Base-by-base conservation (phyloP, 1,284 basidiomycete genomes). In the Pisolithus thermaeus region DNA sequence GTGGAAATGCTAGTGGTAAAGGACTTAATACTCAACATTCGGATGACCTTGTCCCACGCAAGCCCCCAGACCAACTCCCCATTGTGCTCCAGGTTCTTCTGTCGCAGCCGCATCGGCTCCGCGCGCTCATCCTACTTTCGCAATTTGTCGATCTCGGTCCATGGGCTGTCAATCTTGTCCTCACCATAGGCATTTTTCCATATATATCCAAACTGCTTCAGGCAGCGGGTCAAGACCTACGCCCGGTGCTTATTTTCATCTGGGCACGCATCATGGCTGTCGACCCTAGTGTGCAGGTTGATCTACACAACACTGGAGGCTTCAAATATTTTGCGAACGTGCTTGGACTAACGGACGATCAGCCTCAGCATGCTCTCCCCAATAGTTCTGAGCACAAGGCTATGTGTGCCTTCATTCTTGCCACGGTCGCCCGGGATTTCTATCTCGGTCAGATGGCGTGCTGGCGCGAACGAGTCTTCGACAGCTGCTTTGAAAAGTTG, bases 161-260 rank as follows among this genome's bases (percentile, higher is more conserved):
- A 6, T 99, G 96, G 95, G 96, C 97, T 0, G 97, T 99, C 51
- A 91, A 97, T 59, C 83, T 97, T 37, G 94, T 97, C 7, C 79
- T 99, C 36, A 92, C 92, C n/a, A 97, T 99, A 62, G 96, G 96
- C 20, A 98, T 99, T 63, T 99, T 98, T 73, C 97, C 97, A 2
- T 99, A 99, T 66, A 97, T 98, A 43, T 92, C 94, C 56, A 96
- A 97, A 64, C 80, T 99, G 5, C 79, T 99, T 3, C 95, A 97
- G 70, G 94, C 94, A 0, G 94, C 95, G 0, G 92, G 93, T 0
- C 87, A 89, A 56, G 96, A 99, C 64, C 80, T 99, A 28, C 90
- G 94, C 47, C 96, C 97, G 1, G 95, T 99, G n/a, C 78, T 99
- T 30, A 97, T 99, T 59, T 99, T 98, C 73, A 98, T 99, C 56